phyloP scores from a whole-genome alignment of 139 green algal species.

The Asterochloris erici region DNA sequence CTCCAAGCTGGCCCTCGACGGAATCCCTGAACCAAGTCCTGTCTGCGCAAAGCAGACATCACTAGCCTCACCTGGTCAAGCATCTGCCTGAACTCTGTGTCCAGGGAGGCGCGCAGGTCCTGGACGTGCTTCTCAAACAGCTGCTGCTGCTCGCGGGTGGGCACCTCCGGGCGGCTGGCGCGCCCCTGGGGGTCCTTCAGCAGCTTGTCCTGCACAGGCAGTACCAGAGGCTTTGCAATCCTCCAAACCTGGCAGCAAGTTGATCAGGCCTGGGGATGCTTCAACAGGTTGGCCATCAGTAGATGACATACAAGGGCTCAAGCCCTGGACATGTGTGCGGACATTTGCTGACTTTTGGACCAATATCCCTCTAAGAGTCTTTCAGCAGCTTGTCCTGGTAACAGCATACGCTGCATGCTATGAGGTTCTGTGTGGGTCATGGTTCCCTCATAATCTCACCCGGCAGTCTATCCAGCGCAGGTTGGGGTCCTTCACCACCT shows the following conservation, averaged over 20 bases:
- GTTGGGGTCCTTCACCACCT: conserved; percentile 49
- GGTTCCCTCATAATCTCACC: too few species aligned
- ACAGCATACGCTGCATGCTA: too few species aligned
- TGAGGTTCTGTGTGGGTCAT: too few species aligned
- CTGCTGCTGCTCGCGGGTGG: conserved; percentile 16
- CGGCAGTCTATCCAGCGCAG: conserved; percentile 33
- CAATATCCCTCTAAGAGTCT: too few species aligned
- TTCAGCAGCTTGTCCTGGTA: too few species aligned
- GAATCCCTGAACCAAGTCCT: background rate
- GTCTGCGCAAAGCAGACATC: background rate
- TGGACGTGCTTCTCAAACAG: conserved; percentile 45
- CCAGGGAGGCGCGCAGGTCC: conserved; percentile 15
- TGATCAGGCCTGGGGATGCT: too few species aligned
- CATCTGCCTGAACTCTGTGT: conserved; percentile 25
- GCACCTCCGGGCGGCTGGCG: conserved; percentile 24
- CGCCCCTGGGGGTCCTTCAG: conserved; percentile 29
- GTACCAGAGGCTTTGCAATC: background rate
- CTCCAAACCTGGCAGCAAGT: too few species aligned
- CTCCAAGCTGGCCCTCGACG: too few species aligned
- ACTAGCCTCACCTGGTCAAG: conserved; percentile 22
- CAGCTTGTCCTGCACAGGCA: conserved; percentile 1
- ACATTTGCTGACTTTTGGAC: too few species aligned
- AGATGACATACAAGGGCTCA: too few species aligned
- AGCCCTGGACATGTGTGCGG: too few species aligned
- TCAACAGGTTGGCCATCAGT: too few species aligned